Base-by-base conservation (phyloP, 2,329 filamentous ascomycete genomes). In the Sporothrix humicola region DNA sequence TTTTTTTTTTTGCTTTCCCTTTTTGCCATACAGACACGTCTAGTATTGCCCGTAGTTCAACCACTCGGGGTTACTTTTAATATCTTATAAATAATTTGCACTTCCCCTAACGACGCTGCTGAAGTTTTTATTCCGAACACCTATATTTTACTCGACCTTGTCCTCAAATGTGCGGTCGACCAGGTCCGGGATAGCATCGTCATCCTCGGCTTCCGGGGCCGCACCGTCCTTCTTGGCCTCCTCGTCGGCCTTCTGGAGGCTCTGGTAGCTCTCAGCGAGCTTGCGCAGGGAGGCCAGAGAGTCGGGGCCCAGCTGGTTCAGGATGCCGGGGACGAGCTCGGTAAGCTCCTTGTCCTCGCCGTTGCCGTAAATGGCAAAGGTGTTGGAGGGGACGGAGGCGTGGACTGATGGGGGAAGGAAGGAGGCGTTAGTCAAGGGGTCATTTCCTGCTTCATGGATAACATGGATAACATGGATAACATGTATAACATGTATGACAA, bases 291-390 rank as follows among this genome's bases (percentile, higher is more conserved):
- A 97, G 75, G 96, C 96, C 75, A 99, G 93, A 77, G 94, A 97
- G 88, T 99, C 96, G 81, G 96, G 96, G 81, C 96, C 96, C 77
- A 99, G 94, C 89, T 99, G 96, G 92, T 98, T 99, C 77, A 99
- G 93, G 86, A 99, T 99, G 78, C 96, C 96, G 81, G 96, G 96
- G 78, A 99, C 96, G 80, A 99, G 94, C 88, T 99, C 96, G 76
- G 96, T 99, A 79, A 99, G 93, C 88, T 99, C 96, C 91, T 99
- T 99, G 87, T 99, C 96, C 88, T 99, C 96, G 78, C 95, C 96
- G 84, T 94, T 92, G 80, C 96, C 96, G 89, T 98, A 99, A 88
- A 99, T 97, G 86, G 96, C 96, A 85, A 98, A 99, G 84, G 96
- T 99, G 91, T 99, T 99, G 85, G 95, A 91, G 80, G 95, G 94